A percentile compares a stretch with the other conserved stretches of the same genome.
Evolutionary conservation across 306 rosid species (phyloP).

Genomic region (Medicago arabica): DNA sequence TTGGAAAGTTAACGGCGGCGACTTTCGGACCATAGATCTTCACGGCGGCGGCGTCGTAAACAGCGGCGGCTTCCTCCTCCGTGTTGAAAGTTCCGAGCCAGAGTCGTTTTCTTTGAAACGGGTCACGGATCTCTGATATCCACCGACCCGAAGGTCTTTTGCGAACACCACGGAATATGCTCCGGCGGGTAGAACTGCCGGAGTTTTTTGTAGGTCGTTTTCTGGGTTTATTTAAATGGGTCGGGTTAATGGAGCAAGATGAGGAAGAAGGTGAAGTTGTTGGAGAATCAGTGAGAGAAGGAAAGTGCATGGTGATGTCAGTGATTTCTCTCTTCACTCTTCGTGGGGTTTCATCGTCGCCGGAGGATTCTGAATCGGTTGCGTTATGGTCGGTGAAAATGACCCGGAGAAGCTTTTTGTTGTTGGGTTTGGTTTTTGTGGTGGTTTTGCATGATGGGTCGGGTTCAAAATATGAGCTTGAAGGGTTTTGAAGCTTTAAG

Average conservation of each 20-base stretch:
- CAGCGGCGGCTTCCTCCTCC: slow-evolving; percentile 83
- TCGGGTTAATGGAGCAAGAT: neutral
- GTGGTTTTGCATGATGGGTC: slow-evolving; percentile 41
- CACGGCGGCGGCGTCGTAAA: slow-evolving; percentile 73
- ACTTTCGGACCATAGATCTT: slow-evolving; percentile 70
- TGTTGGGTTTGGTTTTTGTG: slow-evolving; percentile 8
- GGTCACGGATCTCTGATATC: slow-evolving; percentile 92
- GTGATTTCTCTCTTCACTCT: slow-evolving; percentile 54
- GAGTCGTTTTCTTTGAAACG: slow-evolving; percentile 60
- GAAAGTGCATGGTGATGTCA: slow-evolving; percentile 45
- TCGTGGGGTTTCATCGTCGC: slow-evolving; percentile 57
- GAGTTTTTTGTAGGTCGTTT: neutral
- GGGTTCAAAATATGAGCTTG: slow-evolving; percentile 32
- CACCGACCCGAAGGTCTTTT: slow-evolving; percentile 91
- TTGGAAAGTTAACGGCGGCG: slow-evolving; percentile 67
- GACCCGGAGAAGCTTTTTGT: slow-evolving; percentile 58
- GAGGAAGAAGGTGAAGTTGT: slow-evolving; percentile 5
- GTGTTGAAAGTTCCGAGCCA: slow-evolving; percentile 90
- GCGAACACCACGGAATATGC: slow-evolving; percentile 68
- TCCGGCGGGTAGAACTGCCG: slow-evolving; percentile 1
- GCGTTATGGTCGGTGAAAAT: slow-evolving; percentile 79
- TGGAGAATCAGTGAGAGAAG: neutral
- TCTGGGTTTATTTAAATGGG: slow-evolving; percentile 37
- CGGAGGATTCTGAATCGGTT: slow-evolving; percentile 78
- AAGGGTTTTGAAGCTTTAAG: slow-evolving; percentile 25